Evolutionary conservation across 345 rosid genomes (phyloP).

Genomic region (Tarenaya hassleriana): DNA sequence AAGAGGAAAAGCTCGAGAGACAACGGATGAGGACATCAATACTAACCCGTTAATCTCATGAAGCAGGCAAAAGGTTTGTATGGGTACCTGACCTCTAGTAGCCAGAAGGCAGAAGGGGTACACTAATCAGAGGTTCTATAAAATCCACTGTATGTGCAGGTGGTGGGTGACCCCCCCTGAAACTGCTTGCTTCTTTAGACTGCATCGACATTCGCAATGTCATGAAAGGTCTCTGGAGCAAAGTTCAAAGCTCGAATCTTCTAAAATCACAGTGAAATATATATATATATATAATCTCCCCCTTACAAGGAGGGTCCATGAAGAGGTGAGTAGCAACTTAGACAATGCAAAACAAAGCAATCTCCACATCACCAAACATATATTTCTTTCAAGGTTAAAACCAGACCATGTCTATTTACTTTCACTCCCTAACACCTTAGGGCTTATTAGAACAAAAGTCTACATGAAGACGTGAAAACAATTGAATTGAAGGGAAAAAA

Average conservation of each 20-base stretch:
- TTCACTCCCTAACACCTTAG: too few relatives aligned
- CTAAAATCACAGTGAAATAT: constrained; percentile 20
- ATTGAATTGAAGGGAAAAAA: neutral
- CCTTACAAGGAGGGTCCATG: constrained; percentile 12
- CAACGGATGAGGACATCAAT: too few relatives aligned
- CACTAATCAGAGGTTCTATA: constrained; percentile 22
- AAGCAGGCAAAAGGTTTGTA: constrained; percentile 36
- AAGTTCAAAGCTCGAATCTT: constrained; percentile 25
- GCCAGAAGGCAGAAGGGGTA: constrained; percentile 38
- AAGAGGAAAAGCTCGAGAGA: too few relatives aligned
- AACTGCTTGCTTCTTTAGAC: constrained; percentile 62
- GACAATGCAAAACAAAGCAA: too few relatives aligned
- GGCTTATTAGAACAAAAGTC: constrained; percentile 1
- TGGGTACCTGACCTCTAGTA: constrained; percentile 64
- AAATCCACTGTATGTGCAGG: too few relatives aligned
- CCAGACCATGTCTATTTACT: constrained; percentile 7
- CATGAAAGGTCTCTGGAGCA: constrained; percentile 32
- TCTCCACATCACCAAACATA: neutral
- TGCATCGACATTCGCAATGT: constrained; percentile 64
- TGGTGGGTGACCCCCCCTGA: constrained; percentile 60
- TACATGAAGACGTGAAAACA: neutral
- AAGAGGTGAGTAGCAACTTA: neutral
- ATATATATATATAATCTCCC: neutral
- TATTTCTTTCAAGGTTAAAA: neutral
- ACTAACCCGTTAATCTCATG: too few relatives aligned